Evolutionary conservation across 192 early-diverging fungal species (phyloP).

Genomic region (Phycomyces nitens): DNA sequence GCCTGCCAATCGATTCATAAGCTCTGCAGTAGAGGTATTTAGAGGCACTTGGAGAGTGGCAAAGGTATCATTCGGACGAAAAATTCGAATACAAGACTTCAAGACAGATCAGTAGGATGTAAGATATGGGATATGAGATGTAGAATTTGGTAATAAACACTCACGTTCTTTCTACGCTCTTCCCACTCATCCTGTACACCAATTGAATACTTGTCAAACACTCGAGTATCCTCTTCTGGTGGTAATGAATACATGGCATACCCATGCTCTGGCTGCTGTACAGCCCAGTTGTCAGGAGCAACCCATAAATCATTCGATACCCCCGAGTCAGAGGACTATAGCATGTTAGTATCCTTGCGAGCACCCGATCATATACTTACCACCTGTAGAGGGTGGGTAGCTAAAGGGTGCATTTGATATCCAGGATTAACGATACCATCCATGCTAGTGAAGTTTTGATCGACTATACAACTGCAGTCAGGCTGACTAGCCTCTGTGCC

Average conservation of each 20-base stretch:
- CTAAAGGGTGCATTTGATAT: slow-evolving; percentile 8
- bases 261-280: slow-evolving; percentile 41
- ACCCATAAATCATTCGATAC: slow-evolving; percentile 49
- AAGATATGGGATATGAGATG: no score
- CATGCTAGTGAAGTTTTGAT: slow-evolving; percentile 40
- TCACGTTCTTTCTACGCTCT: slow-evolving; percentile 23
- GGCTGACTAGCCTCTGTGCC: not conserved
- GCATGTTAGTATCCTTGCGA: no score
- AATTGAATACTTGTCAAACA: slow-evolving; percentile 30
- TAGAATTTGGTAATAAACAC: no score
- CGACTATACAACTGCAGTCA: slow-evolving; percentile 23
- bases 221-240: slow-evolving; percentile 19
- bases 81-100: slow-evolving; percentile 72
- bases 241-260: slow-evolving; percentile 16
- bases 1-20: slow-evolving; percentile 68
- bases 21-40: slow-evolving; percentile 67
- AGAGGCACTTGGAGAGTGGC: slow-evolving; percentile 70
- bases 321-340: not conserved
- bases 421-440: slow-evolving; percentile 44
- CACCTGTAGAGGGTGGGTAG: no score
- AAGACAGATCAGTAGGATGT: slow-evolving; percentile 32
- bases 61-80: slow-evolving; percentile 76
- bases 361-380: no score
- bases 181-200: slow-evolving; percentile 10
- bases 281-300: slow-evolving; percentile 73